Base-by-base conservation (phyloP, 257 asterid genomes). In the Verbena officinalis region DNA sequence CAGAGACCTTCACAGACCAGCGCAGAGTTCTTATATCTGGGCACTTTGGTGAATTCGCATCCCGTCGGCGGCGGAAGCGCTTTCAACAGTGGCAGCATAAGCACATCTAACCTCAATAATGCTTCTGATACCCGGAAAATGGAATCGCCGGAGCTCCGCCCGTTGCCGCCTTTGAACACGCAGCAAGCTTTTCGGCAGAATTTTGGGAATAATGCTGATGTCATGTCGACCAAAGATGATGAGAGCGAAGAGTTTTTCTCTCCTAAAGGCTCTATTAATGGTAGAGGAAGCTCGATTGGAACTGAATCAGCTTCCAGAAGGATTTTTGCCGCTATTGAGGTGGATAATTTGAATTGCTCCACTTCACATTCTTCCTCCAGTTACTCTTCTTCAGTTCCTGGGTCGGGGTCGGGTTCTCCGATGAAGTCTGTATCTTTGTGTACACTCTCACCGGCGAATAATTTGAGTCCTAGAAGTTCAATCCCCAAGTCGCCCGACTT, bases 141-240 rank as follows among this genome's bases (percentile, higher is more conserved):
- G 73, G 91, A 81, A 59, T 92, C 98, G 43, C 98, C 98, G 75
- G 98, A 92, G 82, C 90, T 92, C 75, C 83, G 90, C 1, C 98
- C 98, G 11, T 69, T 92, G 81, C 95, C 98, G 53, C 96, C 95
- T 24, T 59, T 92, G 45, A 46, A 34, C 60, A 72, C 55, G 40
- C 86, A 45, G 43, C 80, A 59, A 31, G 40, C 62, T 11, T 55
- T 60, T 50, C 15, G 59, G 75, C 68, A 64, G 73, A 65, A 75
- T 62, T 68, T 31, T 55, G 20, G 69, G 44, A 22, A 63, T 16
- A 82, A 67, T 75, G 86, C 62, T 4, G 88, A 69, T 23, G 77
- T 38, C 67, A 84, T 59, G 7, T 59, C 91, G 58, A 75, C 73
- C 53, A 76, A 57, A 52, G 85, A 77, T 9, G 96, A 78, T 0